Conservation (phyloP, 768 basidiomycete genomes). For the Mycena floridula region DNA sequence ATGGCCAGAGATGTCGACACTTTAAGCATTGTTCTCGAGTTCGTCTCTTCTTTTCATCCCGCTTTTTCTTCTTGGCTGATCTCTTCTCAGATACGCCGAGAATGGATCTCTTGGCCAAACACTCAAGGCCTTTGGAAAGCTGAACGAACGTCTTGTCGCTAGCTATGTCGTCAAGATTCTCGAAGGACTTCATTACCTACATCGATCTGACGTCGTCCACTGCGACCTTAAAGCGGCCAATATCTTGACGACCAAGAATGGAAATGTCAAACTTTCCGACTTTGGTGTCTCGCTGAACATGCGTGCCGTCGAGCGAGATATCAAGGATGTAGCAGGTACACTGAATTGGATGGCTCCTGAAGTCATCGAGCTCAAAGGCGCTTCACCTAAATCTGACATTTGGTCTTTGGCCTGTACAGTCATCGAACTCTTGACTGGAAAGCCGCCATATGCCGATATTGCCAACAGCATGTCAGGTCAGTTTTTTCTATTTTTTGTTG, state of each 20-base stretch:
- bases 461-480: slow-evolving; percentile 85
- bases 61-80: slow-evolving; percentile 10
- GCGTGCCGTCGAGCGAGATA: slow-evolving; percentile 80
- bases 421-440: slow-evolving; percentile 87
- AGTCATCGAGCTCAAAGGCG: slow-evolving; percentile 92
- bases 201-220: slow-evolving; percentile 86
- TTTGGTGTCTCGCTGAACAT: slow-evolving; percentile 97
- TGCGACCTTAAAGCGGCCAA: slow-evolving; percentile 99
- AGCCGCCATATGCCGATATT: slow-evolving; percentile 88
- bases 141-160: slow-evolving; percentile 89
- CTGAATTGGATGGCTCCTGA: slow-evolving; percentile 99
- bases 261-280: slow-evolving; percentile 95
- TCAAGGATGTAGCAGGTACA: slow-evolving; percentile 88
- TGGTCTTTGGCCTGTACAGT: slow-evolving; percentile 96
- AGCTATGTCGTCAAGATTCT: slow-evolving; percentile 95
- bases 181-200: slow-evolving; percentile 92
- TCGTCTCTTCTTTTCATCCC: slow-evolving; percentile 26
- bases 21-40: slow-evolving; percentile 93
- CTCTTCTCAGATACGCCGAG: slow-evolving; percentile 73
- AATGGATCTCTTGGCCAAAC: slow-evolving; percentile 94
- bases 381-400: slow-evolving; percentile 89
- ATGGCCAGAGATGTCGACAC: slow-evolving; percentile 87
- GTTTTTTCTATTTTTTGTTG: slow-evolving; percentile 12
- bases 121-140: slow-evolving; percentile 86
- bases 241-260: slow-evolving; percentile 97